phyloP scores from a whole-genome alignment of 164 flowering plant species.

The Echeveria elegans region DNA sequence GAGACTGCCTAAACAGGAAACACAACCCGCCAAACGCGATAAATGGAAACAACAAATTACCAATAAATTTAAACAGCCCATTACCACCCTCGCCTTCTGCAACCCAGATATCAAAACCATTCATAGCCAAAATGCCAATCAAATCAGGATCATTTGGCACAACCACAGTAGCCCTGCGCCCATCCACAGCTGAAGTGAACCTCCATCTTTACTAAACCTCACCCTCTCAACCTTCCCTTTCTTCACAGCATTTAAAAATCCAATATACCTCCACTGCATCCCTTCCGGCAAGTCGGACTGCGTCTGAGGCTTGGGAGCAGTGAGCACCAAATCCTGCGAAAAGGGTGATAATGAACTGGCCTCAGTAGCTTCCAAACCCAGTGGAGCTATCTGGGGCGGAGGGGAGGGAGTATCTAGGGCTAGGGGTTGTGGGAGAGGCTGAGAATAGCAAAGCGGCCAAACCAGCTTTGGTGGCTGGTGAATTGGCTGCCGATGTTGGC shows the following conservation, averaged over 20 bases:
- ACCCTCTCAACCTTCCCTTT: no score
- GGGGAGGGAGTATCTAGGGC: slow-evolving; percentile 38
- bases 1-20: slow-evolving; percentile 76
- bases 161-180: slow-evolving; percentile 72
- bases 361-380: slow-evolving; percentile 38
- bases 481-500: slow-evolving; percentile 17
- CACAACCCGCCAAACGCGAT: slow-evolving; percentile 81
- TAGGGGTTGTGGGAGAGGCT: slow-evolving; percentile 32
- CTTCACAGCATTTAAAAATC: no score
- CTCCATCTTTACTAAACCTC: no score
- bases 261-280: slow-evolving; percentile 87
- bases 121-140: slow-evolving; percentile 95
- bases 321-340: no score
- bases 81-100: slow-evolving; percentile 89
- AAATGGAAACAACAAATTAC: slow-evolving; percentile 70
- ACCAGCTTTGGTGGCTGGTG: slow-evolving; percentile 34
- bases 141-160: slow-evolving; percentile 92
- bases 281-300: slow-evolving; percentile 83
- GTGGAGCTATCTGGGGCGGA: no score
- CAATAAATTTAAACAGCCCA: slow-evolving; percentile 61
- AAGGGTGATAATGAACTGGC: no score
- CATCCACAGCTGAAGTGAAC: slow-evolving; percentile 81
- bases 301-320: slow-evolving; percentile 68
- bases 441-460: slow-evolving; percentile 52
- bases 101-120: slow-evolving; percentile 89